Base-by-base conservation (phyloP, 31 red algal genomes). In the Bonnemaisonia californica region DNA sequence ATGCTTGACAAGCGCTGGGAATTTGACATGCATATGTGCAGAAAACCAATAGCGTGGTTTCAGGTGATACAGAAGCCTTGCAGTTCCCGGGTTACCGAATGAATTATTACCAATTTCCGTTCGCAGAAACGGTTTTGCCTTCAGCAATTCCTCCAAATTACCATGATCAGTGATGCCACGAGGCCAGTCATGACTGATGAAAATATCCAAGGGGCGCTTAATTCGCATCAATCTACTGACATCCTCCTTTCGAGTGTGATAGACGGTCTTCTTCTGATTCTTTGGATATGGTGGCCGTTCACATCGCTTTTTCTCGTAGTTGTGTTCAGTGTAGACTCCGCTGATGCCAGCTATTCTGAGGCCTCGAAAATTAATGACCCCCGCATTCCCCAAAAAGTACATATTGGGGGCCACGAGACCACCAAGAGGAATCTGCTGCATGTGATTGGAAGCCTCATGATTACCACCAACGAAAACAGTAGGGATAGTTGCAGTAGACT, bases 331-430 rank as follows among this genome's bases (percentile, higher is more conserved):
- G 71, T 87, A 95, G 31, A 95, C 91, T 26, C 92, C 96, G 39
- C 86, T 88, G 31, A 98, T 31, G 19, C 92, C 96, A 29, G 73
- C 96, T 22, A 98, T 86, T 41, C 88, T 48, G 31, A 91, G 65
- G n/a, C 89, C 94, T 13, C 84, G 62, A 24, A 84, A 76, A 40
- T 57, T 73, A 48, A 98, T 56, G 22, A 92, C 85, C 3, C 96
- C 92, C 48, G 96, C 92, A 36, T 76, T 76, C n/a, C 96, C 96
- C 26, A 98, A 58, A 65, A 88, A 98, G 71, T 82, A 98, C 27
- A 98, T 98, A 60, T 94, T 94, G 21, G 92, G 96, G 33, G 96
- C 96, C 28, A 98, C 96, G 56, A 87, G 89, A n/a, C 96, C 96
- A 31, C 96, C 92, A 9, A 90, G 54, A 1, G 91, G 89, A 26